phyloP scores from a whole-genome alignment of 441 rosid species.

The Gossypium schwendimanii region DNA sequence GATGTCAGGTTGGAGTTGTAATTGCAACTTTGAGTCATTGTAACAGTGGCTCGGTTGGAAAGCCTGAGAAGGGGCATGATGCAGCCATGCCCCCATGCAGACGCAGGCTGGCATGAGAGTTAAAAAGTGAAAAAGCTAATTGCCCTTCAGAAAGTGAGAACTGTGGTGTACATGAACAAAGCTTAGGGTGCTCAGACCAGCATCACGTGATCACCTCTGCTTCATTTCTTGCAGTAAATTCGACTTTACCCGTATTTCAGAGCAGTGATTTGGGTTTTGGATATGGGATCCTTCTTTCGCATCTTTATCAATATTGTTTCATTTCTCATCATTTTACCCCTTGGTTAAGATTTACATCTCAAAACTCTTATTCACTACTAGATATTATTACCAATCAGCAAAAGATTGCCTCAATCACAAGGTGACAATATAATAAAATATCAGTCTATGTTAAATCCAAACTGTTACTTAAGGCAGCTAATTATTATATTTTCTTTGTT shows the following conservation, averaged over 20 bases:
- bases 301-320: background rate
- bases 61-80: background rate
- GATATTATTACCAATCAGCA: background rate
- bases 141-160: background rate
- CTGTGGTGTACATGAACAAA: background rate
- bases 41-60: background rate
- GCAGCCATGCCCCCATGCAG: background rate
- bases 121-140: background rate
- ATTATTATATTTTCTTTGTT: background rate
- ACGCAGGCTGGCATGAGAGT: background rate
- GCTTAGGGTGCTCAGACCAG: constrained; percentile 6
- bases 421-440: background rate
- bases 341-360: background rate
- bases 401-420: background rate
- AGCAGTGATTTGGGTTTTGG: background rate
- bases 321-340: background rate
- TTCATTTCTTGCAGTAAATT: background rate
- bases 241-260: background rate
- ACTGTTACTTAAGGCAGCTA: background rate
- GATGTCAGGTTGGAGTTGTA: background rate
- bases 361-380: background rate
- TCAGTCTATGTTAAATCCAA: background rate
- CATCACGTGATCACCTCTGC: constrained; percentile 13
- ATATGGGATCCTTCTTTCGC: background rate
- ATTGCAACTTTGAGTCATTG: constrained; percentile 4